Evolutionary conservation across 371 early-diverging fungal genomes (phyloP).

Genomic region (Mucor velutinosus): DNA sequence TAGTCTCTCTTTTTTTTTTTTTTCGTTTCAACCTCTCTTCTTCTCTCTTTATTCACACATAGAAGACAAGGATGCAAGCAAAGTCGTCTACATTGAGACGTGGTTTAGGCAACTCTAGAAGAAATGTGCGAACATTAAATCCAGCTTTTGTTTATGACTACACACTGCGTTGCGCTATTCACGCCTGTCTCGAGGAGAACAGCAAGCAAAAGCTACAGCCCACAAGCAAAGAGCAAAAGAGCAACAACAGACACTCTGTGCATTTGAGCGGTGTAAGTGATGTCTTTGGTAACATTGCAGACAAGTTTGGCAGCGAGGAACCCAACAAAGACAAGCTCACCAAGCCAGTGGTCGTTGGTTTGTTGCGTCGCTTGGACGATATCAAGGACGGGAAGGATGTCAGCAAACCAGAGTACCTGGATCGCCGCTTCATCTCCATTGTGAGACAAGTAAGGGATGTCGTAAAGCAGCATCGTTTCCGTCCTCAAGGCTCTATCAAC

Average conservation of each 20-base stretch:
- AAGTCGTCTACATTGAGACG: slow-evolving; percentile 29
- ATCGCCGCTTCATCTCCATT: slow-evolving; percentile 30
- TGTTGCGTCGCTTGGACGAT: slow-evolving; percentile 37
- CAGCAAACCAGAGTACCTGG: slow-evolving; percentile 33
- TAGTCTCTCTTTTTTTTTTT: background rate
- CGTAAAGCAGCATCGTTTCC: slow-evolving; percentile 36
- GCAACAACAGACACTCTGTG: slow-evolving; percentile 29
- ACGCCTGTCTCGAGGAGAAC: slow-evolving; percentile 35
- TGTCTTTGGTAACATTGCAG: slow-evolving; percentile 35
- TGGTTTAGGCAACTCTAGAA: slow-evolving; percentile 28
- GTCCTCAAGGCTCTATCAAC: slow-evolving; percentile 39
- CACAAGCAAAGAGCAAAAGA: slow-evolving; percentile 19
- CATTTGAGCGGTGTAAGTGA: slow-evolving; percentile 33
- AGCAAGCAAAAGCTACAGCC: slow-evolving; percentile 18
- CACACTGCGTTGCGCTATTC: slow-evolving; percentile 44
- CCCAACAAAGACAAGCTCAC: slow-evolving; percentile 33
- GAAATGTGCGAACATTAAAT: slow-evolving; percentile 28
- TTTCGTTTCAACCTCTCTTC: background rate
- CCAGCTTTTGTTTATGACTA: slow-evolving; percentile 40
- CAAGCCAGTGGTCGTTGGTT: slow-evolving; percentile 32
- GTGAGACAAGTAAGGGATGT: slow-evolving; percentile 26
- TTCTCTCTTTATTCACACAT: slow-evolving; percentile 2
- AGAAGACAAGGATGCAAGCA: slow-evolving; percentile 12
- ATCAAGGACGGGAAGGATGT: slow-evolving; percentile 37
- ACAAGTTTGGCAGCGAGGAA: slow-evolving; percentile 32